Percentiles rank a stretch among this genome's conserved stretches.
Evolutionary conservation across 2,329 filamentous ascomycete genomes (phyloP).

Genomic region (Trichoderma koningiopsis): DNA sequence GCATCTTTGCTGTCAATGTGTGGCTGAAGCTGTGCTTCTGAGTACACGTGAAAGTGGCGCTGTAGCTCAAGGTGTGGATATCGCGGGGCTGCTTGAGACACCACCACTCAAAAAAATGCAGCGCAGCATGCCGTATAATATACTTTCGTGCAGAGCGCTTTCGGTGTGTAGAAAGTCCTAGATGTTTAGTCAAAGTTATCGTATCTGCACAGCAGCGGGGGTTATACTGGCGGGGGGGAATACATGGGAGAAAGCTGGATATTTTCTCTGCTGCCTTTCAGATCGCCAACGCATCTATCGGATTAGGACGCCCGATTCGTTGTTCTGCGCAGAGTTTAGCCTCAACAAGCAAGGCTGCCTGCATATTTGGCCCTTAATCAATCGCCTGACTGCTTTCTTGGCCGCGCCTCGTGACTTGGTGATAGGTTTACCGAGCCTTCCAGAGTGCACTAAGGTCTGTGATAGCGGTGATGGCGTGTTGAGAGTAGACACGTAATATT

Average conservation of each 20-base stretch:
- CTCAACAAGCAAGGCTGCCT: neutral
- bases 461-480: neutral
- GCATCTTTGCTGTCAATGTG: neutral
- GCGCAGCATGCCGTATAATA: neutral
- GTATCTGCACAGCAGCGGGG: neutral
- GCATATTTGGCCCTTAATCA: neutral
- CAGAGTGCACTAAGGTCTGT: neutral
- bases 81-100: constrained; percentile 1
- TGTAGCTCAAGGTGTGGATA: neutral
- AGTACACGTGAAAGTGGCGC: neutral
- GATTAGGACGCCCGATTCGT: neutral
- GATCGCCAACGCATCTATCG: neutral
- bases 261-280: neutral
- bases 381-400: neutral
- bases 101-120: neutral
- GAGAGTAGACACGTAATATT: neutral
- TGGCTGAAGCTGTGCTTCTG: neutral
- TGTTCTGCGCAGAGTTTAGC: neutral
- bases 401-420: neutral
- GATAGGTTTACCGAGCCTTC: neutral
- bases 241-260: neutral
- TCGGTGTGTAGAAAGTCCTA: neutral
- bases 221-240: neutral
- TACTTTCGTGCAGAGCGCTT: neutral
- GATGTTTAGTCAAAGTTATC: neutral